Conservation (phyloP, 2,329 filamentous ascomycete genomes). For the Aspergillus sp. region DNA sequence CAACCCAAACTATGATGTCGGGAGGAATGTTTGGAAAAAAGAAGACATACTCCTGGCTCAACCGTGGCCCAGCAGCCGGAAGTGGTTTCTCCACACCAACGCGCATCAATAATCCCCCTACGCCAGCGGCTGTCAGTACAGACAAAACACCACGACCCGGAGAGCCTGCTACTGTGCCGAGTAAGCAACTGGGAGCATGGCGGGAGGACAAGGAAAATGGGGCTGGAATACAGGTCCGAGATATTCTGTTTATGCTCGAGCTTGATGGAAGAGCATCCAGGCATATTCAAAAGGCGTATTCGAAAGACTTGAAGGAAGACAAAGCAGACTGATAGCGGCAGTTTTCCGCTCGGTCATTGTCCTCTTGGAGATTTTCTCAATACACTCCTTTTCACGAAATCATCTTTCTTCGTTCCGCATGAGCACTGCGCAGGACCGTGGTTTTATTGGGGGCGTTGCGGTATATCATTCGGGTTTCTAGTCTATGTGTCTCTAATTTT, state of each 20-base stretch:
- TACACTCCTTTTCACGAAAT: conserved; percentile 3
- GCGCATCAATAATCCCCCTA: conserved; percentile 36
- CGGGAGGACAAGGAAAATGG: conserved; percentile 79
- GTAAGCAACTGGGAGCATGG: conserved; percentile 72
- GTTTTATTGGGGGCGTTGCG: conserved; percentile 29
- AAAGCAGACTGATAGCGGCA: conserved; percentile 32
- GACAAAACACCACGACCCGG: conserved; percentile 36
- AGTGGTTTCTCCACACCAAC: conserved; percentile 46
- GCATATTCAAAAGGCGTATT: conserved; percentile 50
- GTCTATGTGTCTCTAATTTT: conserved; percentile 15
- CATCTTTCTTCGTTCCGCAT: conserved; percentile 21
- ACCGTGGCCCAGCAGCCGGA: conserved; percentile 38
- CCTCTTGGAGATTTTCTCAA: background rate
- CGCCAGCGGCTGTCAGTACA: conserved; percentile 31
- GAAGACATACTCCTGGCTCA: conserved; percentile 55
- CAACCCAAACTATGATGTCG: conserved; percentile 64
- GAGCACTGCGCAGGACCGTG: conserved; percentile 32
- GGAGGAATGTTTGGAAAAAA: conserved; percentile 55
- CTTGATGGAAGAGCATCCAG: conserved; percentile 64
- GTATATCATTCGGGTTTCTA: conserved; percentile 21
- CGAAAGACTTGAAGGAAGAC: conserved; percentile 48
- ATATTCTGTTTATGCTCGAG: conserved; percentile 80
- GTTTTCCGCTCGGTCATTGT: background rate
- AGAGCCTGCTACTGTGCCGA: conserved; percentile 45
- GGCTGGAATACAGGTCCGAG: conserved; percentile 79